A percentile compares a stretch with the other conserved stretches of the same genome.
These are phyloP conservation scores for Veloboletus limbatus DNA, from an alignment of 1,284 basidiomycete species.

Conservation along the genomic window DNA sequence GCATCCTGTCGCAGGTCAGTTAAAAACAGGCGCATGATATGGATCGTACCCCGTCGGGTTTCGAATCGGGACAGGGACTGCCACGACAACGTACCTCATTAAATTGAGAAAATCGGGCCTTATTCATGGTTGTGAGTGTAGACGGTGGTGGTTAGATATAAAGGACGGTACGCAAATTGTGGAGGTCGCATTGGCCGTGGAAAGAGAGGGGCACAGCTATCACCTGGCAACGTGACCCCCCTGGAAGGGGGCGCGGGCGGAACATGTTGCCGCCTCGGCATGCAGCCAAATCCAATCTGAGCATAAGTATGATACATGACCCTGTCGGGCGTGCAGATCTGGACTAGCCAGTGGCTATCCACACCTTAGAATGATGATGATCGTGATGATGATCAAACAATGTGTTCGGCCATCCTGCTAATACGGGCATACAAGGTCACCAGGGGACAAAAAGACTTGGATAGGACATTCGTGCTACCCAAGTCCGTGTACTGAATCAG, in stretches of 20 bases:
- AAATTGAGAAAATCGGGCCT: conserved; percentile 36
- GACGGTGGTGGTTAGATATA: conserved; percentile 14
- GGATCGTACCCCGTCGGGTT: conserved; percentile 1
- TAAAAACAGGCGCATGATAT: neutral
- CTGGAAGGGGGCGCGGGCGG: neutral
- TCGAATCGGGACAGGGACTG: neutral
- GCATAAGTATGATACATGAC: too few relatives aligned
- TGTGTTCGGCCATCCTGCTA: too few relatives aligned
- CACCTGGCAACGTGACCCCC: neutral
- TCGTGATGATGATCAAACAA: too few relatives aligned
- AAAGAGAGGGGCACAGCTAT: neutral
- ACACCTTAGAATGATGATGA: too few relatives aligned
- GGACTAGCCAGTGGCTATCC: too few relatives aligned
- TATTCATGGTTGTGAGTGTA: conserved; percentile 2
- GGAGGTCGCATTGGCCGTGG: neutral
- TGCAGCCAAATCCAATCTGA: too few relatives aligned
- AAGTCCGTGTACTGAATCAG: too few relatives aligned
- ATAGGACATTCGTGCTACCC: too few relatives aligned
- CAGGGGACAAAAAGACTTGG: too few relatives aligned
- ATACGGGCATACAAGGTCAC: too few relatives aligned
- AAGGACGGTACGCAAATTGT: neutral
- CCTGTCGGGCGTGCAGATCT: too few relatives aligned
- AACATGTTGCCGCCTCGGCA: too few relatives aligned
- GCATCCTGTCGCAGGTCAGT: conserved; percentile 39
- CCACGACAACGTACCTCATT: conserved; percentile 34